These are phyloP conservation scores for Clitocybe nebularis DNA, from an alignment of 1,284 basidiomycete genomes.

Conservation along the genomic window DNA sequence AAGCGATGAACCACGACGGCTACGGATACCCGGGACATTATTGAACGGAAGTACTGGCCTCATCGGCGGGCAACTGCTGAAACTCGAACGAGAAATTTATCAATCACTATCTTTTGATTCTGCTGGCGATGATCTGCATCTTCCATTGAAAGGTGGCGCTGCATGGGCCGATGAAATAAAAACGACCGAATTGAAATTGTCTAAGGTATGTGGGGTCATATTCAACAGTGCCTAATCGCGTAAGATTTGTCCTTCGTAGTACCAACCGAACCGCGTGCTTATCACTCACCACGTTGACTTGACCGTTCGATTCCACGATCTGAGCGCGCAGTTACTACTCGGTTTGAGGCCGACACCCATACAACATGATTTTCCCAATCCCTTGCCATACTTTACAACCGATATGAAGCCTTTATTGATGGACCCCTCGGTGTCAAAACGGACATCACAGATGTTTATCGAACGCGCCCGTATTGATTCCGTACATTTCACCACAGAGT, in stretches of 20 bases:
- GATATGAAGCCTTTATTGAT: conserved; percentile 48
- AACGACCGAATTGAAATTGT: conserved; percentile 40
- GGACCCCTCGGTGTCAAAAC: conserved; percentile 37
- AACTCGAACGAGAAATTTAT: conserved; percentile 43
- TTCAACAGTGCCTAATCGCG: no score
- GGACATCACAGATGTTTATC: conserved; percentile 27
- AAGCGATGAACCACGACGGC: conserved; percentile 33
- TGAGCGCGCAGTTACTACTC: conserved; percentile 64
- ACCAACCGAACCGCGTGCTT: conserved; percentile 67
- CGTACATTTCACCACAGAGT: conserved; percentile 58
- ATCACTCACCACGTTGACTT: conserved; percentile 63
- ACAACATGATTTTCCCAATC: conserved; percentile 55
- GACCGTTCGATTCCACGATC: conserved; percentile 65
- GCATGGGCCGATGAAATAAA: conserved; percentile 47
- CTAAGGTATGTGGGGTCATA: conserved; percentile 37
- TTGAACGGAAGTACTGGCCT: conserved; percentile 38
- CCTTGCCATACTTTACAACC: conserved; percentile 62
- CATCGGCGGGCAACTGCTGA: conserved; percentile 37
- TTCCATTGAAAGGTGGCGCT: conserved; percentile 47
- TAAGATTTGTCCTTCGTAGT: conserved; percentile 36
- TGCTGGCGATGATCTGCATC: conserved; percentile 15
- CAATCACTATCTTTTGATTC: conserved; percentile 28
- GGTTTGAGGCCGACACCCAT: conserved; percentile 41
- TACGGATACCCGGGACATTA: conserved; percentile 38
- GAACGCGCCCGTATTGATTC: conserved; percentile 43